Base-by-base conservation (phyloP, 176 grass and related monocot species). In the Thalia dealbata region DNA sequence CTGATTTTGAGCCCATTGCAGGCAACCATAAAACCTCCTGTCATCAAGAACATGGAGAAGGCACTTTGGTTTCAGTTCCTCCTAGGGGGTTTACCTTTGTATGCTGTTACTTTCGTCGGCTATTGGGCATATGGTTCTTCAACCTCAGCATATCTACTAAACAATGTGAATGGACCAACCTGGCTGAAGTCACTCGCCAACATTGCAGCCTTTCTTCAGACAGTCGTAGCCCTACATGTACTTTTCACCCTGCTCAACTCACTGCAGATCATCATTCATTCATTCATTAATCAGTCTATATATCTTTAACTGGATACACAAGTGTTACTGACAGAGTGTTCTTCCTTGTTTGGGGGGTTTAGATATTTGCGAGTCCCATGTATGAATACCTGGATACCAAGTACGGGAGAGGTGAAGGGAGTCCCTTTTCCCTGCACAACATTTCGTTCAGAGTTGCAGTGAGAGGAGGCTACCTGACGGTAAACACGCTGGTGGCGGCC, bases 341-440 rank as follows among this genome's bases (percentile, higher is more conserved):
- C 4, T 69, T 73, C 1, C 38, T 41, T 30, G 56, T 78, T n/a
- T 84, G 15, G 62, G 13, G n/a, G n/a, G n/a, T n/a, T 51, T 44
- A 96, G 93, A 96, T 96, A 86, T 96, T 96, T 81, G 93, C 93
- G 3, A 96, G 93, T 58, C 93, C 93, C 11, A 92, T 92, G 89
- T 96, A 96, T 10, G 93, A 96, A 71, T 96, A 74, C 80, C 48
- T 96, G 84, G 93, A 96, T 78, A 96, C 93, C 7, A 85, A 66
- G 55, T 92, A 82, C 22, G 93, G 93, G 61, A 92, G 93, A 24
- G 82, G 80, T 29, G 60, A 44, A 14, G 93, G 82, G 24, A 86
- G 86, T 18, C 83, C 93, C 25, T 92, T 92, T 52, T 83, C 86
- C 50, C 42, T 88, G 18, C 83, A 88, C 76, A 96, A 96, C 42